Evolutionary conservation across 805 yeast genomes (phyloP).

Genomic region (Metschnikowia kunwiensis): DNA sequence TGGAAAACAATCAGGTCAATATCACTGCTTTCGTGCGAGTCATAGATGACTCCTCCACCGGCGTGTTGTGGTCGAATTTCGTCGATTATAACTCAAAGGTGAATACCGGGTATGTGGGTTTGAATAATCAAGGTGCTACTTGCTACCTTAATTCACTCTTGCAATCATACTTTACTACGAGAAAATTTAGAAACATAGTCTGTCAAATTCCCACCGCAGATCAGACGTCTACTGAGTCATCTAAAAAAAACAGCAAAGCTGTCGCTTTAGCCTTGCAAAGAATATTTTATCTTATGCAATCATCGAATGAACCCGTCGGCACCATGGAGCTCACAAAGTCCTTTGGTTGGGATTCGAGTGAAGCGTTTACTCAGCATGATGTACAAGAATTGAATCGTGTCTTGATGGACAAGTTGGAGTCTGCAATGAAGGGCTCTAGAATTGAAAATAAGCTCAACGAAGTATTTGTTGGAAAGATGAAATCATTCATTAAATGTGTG

Average conservation of each 20-base stretch:
- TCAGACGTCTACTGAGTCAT: conserved; percentile 34
- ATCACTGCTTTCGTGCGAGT: conserved; percentile 75
- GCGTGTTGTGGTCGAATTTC: conserved; percentile 91
- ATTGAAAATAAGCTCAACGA: conserved; percentile 60
- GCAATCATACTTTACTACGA: conserved; percentile 87
- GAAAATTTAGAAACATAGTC: conserved; percentile 76
- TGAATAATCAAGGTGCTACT: conserved; percentile 96
- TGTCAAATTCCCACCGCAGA: conserved; percentile 78
- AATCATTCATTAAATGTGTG: conserved; percentile 86
- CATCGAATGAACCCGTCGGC: conserved; percentile 72
- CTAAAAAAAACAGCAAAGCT: conserved; percentile 24
- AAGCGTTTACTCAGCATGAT: conserved; percentile 96
- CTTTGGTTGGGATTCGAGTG: conserved; percentile 96
- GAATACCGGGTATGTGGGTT: conserved; percentile 87
- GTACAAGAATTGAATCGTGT: conserved; percentile 95
- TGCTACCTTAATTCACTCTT: conserved; percentile 91
- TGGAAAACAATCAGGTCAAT: conserved; percentile 58
- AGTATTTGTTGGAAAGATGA: conserved; percentile 95
- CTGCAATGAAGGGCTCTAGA: conserved; percentile 83
- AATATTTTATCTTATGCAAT: conserved; percentile 74
- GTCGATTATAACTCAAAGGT: conserved; percentile 80
- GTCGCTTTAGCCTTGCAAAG: conserved; percentile 87
- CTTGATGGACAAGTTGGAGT: conserved; percentile 89
- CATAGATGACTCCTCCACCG: conserved; percentile 82
- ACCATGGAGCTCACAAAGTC: conserved; percentile 85